Evolutionary conservation across 1,139 yeast genomes (phyloP).

Genomic region (Martiniozyma asiatica): DNA sequence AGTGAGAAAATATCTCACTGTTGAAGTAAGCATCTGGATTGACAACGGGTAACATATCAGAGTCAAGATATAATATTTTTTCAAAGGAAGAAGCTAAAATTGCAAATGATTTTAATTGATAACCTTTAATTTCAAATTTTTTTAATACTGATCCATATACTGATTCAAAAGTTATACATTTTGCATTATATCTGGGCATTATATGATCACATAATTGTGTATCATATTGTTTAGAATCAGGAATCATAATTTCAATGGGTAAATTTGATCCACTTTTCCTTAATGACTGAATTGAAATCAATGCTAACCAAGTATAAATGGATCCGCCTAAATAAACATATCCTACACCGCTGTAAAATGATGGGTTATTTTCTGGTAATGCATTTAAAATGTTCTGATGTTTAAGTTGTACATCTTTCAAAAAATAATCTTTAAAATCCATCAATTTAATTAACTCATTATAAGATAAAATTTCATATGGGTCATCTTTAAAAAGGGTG

Average conservation of each 20-base stretch:
- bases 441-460: conserved; percentile 8
- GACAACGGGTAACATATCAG: conserved; percentile 51
- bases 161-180: conserved; percentile 23
- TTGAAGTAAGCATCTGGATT: conserved; percentile 42
- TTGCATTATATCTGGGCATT: conserved; percentile 33
- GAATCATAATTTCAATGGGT: conserved; percentile 51
- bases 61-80: conserved; percentile 48
- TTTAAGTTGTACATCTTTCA: conserved; percentile 15
- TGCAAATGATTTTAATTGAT: conserved; percentile 54
- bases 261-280: conserved; percentile 39
- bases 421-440: conserved; percentile 14
- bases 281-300: conserved; percentile 38
- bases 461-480: conserved; percentile 10
- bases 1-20: conserved; percentile 23
- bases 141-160: conserved; percentile 15
- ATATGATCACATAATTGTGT: conserved; percentile 32
- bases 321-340: conserved; percentile 57
- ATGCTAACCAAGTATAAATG: conserved; percentile 38
- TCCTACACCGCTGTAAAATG: conserved; percentile 34
- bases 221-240: conserved; percentile 37
- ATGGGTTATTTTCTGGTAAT: conserved; percentile 10
- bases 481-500: conserved; percentile 12
- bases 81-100: conserved; percentile 48
- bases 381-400: conserved; percentile 10
- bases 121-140: conserved; percentile 29